These are phyloP conservation scores for Geranium incanum DNA, from an alignment of 441 rosid species.

Conservation along the genomic window DNA sequence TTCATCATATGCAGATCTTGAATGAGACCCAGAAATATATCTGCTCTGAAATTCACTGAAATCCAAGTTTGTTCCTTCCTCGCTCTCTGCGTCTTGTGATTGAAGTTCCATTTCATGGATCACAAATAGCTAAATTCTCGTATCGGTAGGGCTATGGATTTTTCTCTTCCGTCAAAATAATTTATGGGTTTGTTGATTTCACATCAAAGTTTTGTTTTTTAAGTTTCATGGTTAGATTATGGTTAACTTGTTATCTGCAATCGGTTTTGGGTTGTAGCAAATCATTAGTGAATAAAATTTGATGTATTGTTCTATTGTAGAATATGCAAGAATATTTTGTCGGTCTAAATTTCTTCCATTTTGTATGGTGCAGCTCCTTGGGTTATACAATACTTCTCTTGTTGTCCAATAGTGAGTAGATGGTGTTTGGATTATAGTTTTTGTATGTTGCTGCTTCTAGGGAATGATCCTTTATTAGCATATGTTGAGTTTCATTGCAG, in stretches of 20 bases:
- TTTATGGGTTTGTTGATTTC: background rate
- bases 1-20: background rate
- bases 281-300: background rate
- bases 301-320: background rate
- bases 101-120: background rate
- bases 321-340: constrained; percentile 1
- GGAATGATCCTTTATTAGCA: background rate
- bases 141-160: background rate
- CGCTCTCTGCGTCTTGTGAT: background rate
- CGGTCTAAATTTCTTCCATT: background rate
- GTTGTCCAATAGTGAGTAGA: background rate
- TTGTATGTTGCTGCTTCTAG: constrained; percentile 1
- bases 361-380: background rate
- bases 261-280: constrained; percentile 4
- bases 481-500: background rate
- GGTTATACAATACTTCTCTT: constrained; percentile 4
- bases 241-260: background rate
- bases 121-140: background rate
- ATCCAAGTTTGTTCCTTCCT: background rate
- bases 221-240: background rate
- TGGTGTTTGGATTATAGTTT: constrained; percentile 4
- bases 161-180: background rate
- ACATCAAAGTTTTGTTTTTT: background rate
- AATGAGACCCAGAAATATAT: background rate
- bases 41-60: background rate